These are phyloP conservation scores for Epichloe gansuensis DNA, from an alignment of 2,329 filamentous ascomycete genomes.

Conservation along the genomic window DNA sequence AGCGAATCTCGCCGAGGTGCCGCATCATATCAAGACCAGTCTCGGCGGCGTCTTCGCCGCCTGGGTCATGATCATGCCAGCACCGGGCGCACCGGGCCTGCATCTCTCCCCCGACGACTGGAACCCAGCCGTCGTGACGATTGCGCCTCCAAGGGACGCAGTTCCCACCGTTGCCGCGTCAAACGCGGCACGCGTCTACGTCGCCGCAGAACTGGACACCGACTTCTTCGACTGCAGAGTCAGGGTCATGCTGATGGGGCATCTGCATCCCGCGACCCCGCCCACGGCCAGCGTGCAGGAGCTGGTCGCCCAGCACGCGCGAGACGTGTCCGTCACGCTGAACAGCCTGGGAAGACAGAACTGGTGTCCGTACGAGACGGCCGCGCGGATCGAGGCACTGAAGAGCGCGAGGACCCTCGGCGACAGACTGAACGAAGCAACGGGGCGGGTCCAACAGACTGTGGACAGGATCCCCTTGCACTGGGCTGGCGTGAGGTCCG, in stretches of 20 bases:
- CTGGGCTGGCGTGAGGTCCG: conserved; percentile 42
- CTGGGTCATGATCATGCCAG: conserved; percentile 37
- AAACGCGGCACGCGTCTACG: conserved; percentile 38
- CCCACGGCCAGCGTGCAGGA: conserved; percentile 9
- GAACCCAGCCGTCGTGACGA: conserved; percentile 45
- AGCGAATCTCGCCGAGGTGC: conserved; percentile 38
- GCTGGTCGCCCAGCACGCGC: conserved; percentile 18
- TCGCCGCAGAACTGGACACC: conserved; percentile 36
- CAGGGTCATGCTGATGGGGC: conserved; percentile 47
- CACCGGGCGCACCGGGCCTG: conserved; percentile 9
- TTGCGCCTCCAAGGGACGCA: conserved; percentile 36
- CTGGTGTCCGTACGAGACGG: conserved; percentile 30
- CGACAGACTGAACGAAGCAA: conserved; percentile 34
- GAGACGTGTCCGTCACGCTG: conserved; percentile 30
- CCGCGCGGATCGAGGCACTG: conserved; percentile 23
- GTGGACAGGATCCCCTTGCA: conserved; percentile 48
- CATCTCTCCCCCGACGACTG: conserved; percentile 31
- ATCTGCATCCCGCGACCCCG: conserved; percentile 29
- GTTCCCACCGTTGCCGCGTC: conserved; percentile 33
- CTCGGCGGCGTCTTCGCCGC: conserved; percentile 52
- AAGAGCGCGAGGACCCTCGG: conserved; percentile 29
- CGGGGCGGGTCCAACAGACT: conserved; percentile 37
- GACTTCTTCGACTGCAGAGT: conserved; percentile 32
- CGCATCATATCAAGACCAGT: conserved; percentile 38
- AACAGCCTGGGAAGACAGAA: conserved; percentile 32